Conservation (phyloP, 1,284 basidiomycete genomes). For the Tilletiopsis washingtonensis region DNA sequence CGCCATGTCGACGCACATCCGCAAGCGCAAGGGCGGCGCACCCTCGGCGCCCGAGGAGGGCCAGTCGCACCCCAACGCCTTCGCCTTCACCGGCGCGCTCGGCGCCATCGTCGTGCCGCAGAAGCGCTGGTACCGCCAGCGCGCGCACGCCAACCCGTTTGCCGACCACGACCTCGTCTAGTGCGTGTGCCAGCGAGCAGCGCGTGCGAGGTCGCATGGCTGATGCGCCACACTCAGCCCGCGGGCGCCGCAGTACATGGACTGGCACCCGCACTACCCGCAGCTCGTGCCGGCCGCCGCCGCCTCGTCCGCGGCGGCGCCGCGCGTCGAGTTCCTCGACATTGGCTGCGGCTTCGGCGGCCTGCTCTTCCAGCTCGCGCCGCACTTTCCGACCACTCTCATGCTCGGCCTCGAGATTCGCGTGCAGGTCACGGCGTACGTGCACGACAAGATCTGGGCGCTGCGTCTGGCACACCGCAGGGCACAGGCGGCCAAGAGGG, state of each 20-base stretch:
- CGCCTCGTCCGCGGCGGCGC: neutral
- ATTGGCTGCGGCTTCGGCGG: constrained; percentile 98
- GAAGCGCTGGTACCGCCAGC: constrained; percentile 94
- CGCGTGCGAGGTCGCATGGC: neutral
- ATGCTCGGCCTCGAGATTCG: constrained; percentile 99
- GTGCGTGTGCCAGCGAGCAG: constrained; percentile 28
- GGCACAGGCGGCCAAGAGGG: too few species aligned
- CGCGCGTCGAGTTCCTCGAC: constrained; percentile 80
- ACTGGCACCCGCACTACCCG: constrained; percentile 82
- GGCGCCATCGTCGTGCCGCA: constrained; percentile 47
- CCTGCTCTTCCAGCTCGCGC: constrained; percentile 79
- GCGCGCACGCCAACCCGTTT: constrained; percentile 97
- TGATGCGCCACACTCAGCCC: constrained; percentile 53
- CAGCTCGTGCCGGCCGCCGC: constrained; percentile 53
- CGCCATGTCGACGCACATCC: too few species aligned
- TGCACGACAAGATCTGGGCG: constrained; percentile 84
- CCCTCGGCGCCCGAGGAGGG: too few species aligned
- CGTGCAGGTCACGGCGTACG: constrained; percentile 91
- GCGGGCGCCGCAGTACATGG: constrained; percentile 64
- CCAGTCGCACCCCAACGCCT: constrained; percentile 3
- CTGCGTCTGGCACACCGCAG: constrained; percentile 55
- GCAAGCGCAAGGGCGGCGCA: too few species aligned
- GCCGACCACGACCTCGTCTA: constrained; percentile 89
- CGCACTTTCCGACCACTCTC: constrained; percentile 79
- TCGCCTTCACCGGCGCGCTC: neutral